These are phyloP conservation scores for Themeda triandra DNA, from an alignment of 176 grass and related monocot species.

Conservation along the genomic window DNA sequence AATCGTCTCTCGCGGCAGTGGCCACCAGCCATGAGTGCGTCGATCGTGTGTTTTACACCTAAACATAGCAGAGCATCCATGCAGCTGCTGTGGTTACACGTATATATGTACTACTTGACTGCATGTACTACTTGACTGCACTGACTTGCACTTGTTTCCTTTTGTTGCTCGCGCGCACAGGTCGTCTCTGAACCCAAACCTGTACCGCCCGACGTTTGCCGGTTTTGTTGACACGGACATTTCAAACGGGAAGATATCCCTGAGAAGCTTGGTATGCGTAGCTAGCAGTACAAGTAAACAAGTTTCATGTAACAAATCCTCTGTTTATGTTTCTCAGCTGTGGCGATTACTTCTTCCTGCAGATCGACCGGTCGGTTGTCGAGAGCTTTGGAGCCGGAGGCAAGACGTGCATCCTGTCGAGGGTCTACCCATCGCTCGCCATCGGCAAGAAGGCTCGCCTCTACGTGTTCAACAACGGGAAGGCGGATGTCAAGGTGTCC, in stretches of 20 bases:
- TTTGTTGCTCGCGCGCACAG: constrained; percentile 14
- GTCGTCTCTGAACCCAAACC: constrained; percentile 41
- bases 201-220: constrained; percentile 78
- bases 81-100: not conserved
- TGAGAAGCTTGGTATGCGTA: constrained; percentile 60
- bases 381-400: constrained; percentile 80
- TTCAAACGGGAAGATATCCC: constrained; percentile 54
- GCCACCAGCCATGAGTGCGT: not conserved
- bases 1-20: not conserved
- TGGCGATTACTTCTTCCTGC: not conserved
- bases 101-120: not conserved
- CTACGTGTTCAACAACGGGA: constrained; percentile 75
- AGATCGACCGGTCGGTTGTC: constrained; percentile 80
- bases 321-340: not conserved
- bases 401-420: constrained; percentile 65
- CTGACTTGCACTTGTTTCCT: not conserved
- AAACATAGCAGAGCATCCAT: not conserved
- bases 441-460: constrained; percentile 49
- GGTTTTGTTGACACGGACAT: constrained; percentile 65
- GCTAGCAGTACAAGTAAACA: not conserved
- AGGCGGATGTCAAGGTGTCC: constrained; percentile 46
- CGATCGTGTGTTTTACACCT: not conserved
- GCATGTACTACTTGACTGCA: not conserved
- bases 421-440: constrained; percentile 69
- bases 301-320: not conserved